Evolutionary conservation across 164 flowering plant species (phyloP), one percentile per base, ranked within the genome.

Genomic region (Magnolia kwangsiensis): DNA sequence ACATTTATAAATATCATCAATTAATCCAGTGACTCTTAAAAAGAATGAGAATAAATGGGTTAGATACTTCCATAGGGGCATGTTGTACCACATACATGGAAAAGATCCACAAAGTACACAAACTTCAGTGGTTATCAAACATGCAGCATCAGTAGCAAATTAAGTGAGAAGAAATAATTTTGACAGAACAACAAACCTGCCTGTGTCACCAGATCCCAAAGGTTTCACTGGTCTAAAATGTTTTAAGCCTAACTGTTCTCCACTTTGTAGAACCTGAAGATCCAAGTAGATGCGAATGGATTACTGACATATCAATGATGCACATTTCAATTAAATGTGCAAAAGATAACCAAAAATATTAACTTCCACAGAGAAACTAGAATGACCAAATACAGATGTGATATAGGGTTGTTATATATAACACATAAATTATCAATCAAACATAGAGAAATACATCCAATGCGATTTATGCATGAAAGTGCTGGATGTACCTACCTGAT

Each of bases 201-300:
- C 99, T 49, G 99, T 96, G 84, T 96, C 99, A 24, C 99, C 98
- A 76, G 95, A 89, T 72, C 99, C 99, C 80, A 96, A 80, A 1
- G 99, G 91, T 78, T 90, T 96, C 37, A 96, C 79, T 7, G 99
- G 99, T 85, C 80, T 87, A 75, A 96, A 96, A 85, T 96, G 98
- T 72, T 92, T 86, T 78, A 94, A 81, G 61, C 96, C 91, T 72
- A 96, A 82, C 78, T 83, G 85, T 78, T 94, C 99, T 75, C 98
- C 99, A 79, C 88, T 78, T 4, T 87, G 89, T 27, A 82, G 73
- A 77, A 94, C 82, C 98, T 96, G 91, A 55, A 73, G 8, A 27
- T 71, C 37, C 11, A 29, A 27, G 19, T 13, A 24, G 55, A 8
- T 11, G 67, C 4, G n/a, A 74, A 21, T 29, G 24, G 29, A 65